Conservation (phyloP, 371 early-diverging fungal species). For the Lichtheimia ramosa region DNA sequence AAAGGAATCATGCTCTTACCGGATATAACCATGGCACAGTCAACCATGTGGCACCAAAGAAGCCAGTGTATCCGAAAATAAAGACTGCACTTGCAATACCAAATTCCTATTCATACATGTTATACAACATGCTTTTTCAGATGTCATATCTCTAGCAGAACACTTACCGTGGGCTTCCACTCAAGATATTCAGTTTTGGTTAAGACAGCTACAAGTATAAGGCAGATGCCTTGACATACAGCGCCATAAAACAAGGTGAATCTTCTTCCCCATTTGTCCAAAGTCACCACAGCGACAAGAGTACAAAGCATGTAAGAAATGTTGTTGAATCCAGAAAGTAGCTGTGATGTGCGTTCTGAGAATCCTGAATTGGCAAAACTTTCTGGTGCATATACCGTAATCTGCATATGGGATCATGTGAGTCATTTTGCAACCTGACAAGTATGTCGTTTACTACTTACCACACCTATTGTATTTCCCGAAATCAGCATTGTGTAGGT, state of each 20-base stretch:
- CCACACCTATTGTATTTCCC: background rate
- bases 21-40: slow-evolving; percentile 42
- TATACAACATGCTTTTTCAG: no score
- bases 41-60: slow-evolving; percentile 44
- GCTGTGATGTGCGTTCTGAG: slow-evolving; percentile 24
- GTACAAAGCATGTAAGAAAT: slow-evolving; percentile 39
- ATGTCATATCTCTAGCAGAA: slow-evolving; percentile 36
- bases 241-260: slow-evolving; percentile 40
- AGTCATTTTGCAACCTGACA: background rate
- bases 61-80: slow-evolving; percentile 33
- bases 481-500: background rate
- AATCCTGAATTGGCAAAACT: slow-evolving; percentile 35
- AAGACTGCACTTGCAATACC: slow-evolving; percentile 37
- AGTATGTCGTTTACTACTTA: background rate
- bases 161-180: slow-evolving; percentile 37
- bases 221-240: slow-evolving; percentile 32
- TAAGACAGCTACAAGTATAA: slow-evolving; percentile 33
- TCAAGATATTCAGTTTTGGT: slow-evolving; percentile 35
- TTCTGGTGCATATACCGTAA: slow-evolving; percentile 41
- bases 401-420: slow-evolving; percentile 4
- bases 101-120: slow-evolving; percentile 9
- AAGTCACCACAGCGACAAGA: slow-evolving; percentile 35
- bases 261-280: slow-evolving; percentile 38
- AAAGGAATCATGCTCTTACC: slow-evolving; percentile 1
- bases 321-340: slow-evolving; percentile 40